phyloP scores from a whole-genome alignment of 768 basidiomycete genomes.

The Antrodiella citrinella region DNA sequence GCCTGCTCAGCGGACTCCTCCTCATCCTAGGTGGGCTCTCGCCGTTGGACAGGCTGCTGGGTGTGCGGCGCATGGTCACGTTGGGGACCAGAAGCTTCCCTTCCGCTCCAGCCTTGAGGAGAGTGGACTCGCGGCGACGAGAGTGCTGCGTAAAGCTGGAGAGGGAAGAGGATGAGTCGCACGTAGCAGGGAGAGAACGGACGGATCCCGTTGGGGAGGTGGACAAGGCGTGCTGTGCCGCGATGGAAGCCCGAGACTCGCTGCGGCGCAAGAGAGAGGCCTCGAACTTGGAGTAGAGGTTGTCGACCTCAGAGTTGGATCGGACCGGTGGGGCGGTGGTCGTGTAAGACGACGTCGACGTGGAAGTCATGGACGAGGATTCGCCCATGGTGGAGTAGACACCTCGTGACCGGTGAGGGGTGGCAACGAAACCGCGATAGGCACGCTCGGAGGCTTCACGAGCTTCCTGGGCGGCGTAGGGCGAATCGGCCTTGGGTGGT shows the following conservation, averaged over 20 bases:
- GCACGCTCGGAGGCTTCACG: slow-evolving; percentile 26
- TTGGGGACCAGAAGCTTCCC: slow-evolving; percentile 55
- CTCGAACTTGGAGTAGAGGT: slow-evolving; percentile 8
- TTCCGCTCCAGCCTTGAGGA: slow-evolving; percentile 53
- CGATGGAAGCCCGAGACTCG: slow-evolving; percentile 47
- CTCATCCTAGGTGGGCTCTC: slow-evolving; percentile 13
- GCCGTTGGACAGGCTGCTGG: slow-evolving; percentile 11
- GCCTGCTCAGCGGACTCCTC: slow-evolving; percentile 32
- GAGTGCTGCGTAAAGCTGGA: slow-evolving; percentile 16
- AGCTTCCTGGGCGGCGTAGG: slow-evolving; percentile 19
- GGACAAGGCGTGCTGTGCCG: slow-evolving; percentile 37
- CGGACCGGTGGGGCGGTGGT: slow-evolving; percentile 19
- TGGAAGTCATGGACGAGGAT: slow-evolving; percentile 3
- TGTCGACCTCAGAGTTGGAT: background rate
- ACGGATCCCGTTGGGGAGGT: slow-evolving; percentile 28
- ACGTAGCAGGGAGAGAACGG: slow-evolving; percentile 27
- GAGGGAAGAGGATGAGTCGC: slow-evolving; percentile 15
- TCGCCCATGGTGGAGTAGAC: slow-evolving; percentile 42
- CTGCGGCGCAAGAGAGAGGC: slow-evolving; percentile 26
- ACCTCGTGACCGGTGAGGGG: slow-evolving; percentile 40
- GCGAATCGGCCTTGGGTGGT: slow-evolving; percentile 23
- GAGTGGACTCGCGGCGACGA: slow-evolving; percentile 40
- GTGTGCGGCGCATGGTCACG: slow-evolving; percentile 27
- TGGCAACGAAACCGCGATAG: slow-evolving; percentile 40
- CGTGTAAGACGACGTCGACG: slow-evolving; percentile 20